Percentiles rank a stretch among this genome's conserved stretches.
Conservation (phyloP, 192 early-diverging fungal species). For the Chytriomyces sp. region DNA sequence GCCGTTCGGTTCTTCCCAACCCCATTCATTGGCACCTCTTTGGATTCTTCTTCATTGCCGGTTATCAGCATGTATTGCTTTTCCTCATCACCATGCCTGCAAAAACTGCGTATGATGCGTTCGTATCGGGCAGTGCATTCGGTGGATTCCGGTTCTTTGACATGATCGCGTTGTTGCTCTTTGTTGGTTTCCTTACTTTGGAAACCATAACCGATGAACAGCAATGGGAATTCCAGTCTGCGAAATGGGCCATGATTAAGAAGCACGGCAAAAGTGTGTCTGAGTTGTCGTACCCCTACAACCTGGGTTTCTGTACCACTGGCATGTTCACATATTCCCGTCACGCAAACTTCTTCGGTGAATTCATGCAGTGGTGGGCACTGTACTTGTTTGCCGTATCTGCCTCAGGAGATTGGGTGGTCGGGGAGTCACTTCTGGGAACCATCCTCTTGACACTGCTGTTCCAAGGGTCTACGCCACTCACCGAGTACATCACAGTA, state of each 20-base stretch:
- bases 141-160: constrained; percentile 41
- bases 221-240: constrained; percentile 69
- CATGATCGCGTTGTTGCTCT: constrained; percentile 45
- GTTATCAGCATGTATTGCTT: constrained; percentile 74
- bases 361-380: constrained; percentile 54
- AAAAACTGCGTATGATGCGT: constrained; percentile 25
- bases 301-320: constrained; percentile 69
- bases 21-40: constrained; percentile 61
- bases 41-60: constrained; percentile 72
- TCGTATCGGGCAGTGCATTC: neutral
- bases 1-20: constrained; percentile 38
- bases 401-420: constrained; percentile 34
- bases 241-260: constrained; percentile 33
- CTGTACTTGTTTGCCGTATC: constrained; percentile 63
- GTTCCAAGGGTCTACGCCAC: constrained; percentile 60
- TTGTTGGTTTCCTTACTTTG: constrained; percentile 43
- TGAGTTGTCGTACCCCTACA: constrained; percentile 35
- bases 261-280: constrained; percentile 13
- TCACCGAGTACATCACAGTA: constrained; percentile 57
- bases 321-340: constrained; percentile 76
- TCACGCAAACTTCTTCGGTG: constrained; percentile 87
- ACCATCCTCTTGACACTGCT: constrained; percentile 59
- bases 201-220: constrained; percentile 83
- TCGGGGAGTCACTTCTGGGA: constrained; percentile 45
- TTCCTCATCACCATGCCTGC: constrained; percentile 56